A percentile compares a stretch with the other conserved stretches of the same genome.
These are phyloP conservation scores for Cryphonectria carpinicola DNA, from an alignment of 2,329 filamentous ascomycete genomes.

Conservation along the genomic window DNA sequence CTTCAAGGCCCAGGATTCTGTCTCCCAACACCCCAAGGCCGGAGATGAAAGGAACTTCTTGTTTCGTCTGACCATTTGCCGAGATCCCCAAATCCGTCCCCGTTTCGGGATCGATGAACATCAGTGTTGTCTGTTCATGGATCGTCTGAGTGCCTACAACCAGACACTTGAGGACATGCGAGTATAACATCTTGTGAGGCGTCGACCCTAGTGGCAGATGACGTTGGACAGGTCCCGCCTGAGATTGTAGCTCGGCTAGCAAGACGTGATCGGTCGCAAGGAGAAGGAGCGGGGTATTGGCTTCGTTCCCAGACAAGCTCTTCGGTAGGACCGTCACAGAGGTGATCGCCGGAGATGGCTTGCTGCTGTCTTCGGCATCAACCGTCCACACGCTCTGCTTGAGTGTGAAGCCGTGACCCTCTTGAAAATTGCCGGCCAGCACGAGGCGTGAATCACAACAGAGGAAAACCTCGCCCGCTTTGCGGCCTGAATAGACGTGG, in stretches of 20 bases:
- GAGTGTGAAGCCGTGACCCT: constrained; percentile 41
- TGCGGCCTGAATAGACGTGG: constrained; percentile 30
- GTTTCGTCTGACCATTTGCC: constrained; percentile 39
- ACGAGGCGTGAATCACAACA: constrained; percentile 54
- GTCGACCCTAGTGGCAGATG: constrained; percentile 52
- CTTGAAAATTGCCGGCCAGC: constrained; percentile 45
- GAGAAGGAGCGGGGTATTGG: constrained; percentile 52
- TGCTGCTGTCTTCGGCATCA: constrained; percentile 51
- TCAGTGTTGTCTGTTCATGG: constrained; percentile 51
- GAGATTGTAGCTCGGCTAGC: constrained; percentile 55
- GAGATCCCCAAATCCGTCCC: constrained; percentile 53
- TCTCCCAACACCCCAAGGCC: constrained; percentile 62
- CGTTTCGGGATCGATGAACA: constrained; percentile 60
- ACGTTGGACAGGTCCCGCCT: constrained; percentile 53
- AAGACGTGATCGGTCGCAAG: constrained; percentile 55
- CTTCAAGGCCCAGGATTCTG: constrained; percentile 61
- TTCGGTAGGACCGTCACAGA: constrained; percentile 49
- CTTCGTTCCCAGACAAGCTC: constrained; percentile 43
- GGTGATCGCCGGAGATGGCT: constrained; percentile 52
- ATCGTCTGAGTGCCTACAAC: constrained; percentile 53
- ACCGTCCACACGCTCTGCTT: constrained; percentile 56
- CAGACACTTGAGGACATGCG: constrained; percentile 54
- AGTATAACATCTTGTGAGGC: constrained; percentile 59
- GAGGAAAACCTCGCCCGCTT: constrained; percentile 43
- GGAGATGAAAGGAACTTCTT: constrained; percentile 52